Conservation (phyloP, 208 protist genomes). For the Angomonas deanei region DNA sequence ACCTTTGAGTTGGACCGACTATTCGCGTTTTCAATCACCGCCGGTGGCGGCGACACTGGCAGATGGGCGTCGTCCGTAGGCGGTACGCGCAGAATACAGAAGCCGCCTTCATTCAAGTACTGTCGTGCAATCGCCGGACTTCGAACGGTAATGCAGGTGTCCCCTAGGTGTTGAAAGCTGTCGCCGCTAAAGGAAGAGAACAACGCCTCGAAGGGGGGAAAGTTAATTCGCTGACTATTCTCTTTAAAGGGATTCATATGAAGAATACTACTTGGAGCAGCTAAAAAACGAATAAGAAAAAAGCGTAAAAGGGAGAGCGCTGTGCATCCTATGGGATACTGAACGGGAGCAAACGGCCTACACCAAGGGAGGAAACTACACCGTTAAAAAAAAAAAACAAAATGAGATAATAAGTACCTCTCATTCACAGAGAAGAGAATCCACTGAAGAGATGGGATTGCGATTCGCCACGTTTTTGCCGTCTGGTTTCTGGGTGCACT, state of each 20-base stretch:
- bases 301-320: not conserved
- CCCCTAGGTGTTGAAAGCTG: not conserved
- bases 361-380: no score
- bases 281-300: conserved; percentile 4
- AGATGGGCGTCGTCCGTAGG: not conserved
- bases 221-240: not conserved
- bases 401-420: no score
- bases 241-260: conserved; percentile 14
- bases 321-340: no score
- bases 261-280: no score
- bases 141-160: not conserved
- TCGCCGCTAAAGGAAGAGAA: conserved; percentile 1
- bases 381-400: no score
- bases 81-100: not conserved
- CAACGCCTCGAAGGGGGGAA: conserved; percentile 9
- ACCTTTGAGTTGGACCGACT: not conserved
- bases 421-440: no score
- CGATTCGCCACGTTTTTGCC: no score
- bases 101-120: no score
- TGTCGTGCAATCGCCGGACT: no score
- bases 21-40: not conserved
- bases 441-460: no score
- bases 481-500: no score
- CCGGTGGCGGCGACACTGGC: not conserved
- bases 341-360: no score